These are phyloP conservation scores for Cyclocybe aegerita DNA, from an alignment of 768 basidiomycete species.

Conservation along the genomic window DNA sequence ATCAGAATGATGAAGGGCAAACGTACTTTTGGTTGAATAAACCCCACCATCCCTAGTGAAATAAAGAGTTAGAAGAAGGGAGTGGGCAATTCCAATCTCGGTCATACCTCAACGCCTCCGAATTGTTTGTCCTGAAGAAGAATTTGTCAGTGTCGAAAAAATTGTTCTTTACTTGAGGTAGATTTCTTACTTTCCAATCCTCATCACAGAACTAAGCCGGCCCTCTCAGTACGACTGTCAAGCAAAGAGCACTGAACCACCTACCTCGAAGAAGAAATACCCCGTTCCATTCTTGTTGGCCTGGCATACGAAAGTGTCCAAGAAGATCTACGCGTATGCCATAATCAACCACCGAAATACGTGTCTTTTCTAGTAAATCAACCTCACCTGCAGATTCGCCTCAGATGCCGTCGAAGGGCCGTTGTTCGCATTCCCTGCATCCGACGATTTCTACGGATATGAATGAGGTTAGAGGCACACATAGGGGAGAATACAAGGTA, in stretches of 20 bases:
- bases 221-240: background rate
- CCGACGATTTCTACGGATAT: conserved; percentile 53
- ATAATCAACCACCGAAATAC: background rate
- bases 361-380: background rate
- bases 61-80: background rate
- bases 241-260: conserved; percentile 13
- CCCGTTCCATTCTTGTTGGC: conserved; percentile 79
- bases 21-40: conserved; percentile 42
- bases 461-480: background rate
- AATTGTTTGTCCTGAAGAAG: conserved; percentile 46
- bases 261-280: conserved; percentile 87
- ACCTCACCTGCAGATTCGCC: conserved; percentile 55
- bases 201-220: conserved; percentile 69
- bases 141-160: background rate
- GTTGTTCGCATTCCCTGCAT: conserved; percentile 55
- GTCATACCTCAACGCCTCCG: conserved; percentile 69
- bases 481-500: background rate
- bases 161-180: background rate
- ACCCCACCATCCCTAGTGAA: conserved; percentile 45
- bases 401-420: conserved; percentile 67
- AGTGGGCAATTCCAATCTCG: background rate
- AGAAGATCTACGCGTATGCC: conserved; percentile 56
- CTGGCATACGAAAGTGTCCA: conserved; percentile 85
- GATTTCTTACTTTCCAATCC: conserved; percentile 66
- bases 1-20: background rate